Evolutionary conservation across 1,284 basidiomycete species (phyloP).

Genomic region (Fomitopsis schrenkii): DNA sequence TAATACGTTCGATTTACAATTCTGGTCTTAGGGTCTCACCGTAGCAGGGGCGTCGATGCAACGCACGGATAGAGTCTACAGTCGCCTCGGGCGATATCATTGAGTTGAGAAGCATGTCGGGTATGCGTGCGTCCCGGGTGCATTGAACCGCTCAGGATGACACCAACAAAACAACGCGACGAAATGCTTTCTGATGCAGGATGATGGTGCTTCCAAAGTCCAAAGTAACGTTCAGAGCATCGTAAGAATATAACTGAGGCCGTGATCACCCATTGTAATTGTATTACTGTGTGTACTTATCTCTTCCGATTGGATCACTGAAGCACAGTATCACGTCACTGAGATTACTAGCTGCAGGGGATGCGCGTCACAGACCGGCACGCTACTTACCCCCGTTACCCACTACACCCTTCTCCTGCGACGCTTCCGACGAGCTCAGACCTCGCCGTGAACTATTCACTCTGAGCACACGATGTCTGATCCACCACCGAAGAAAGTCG

Average conservation of each 20-base stretch:
- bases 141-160: no score
- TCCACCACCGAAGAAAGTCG: conserved; percentile 53
- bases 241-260: no score
- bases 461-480: conserved; percentile 18
- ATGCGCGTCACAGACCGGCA: background rate
- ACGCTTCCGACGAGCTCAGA: conserved; percentile 3
- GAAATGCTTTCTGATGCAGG: background rate
- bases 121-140: no score
- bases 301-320: background rate
- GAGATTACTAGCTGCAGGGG: background rate
- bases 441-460: background rate
- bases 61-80: no score
- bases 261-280: no score
- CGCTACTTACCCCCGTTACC: background rate
- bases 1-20: background rate
- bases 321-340: background rate
- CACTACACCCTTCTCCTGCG: background rate
- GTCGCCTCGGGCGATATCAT: no score
- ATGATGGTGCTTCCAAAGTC: no score
- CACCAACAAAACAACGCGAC: background rate
- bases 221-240: no score
- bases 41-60: no score
- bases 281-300: background rate
- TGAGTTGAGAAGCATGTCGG: no score
- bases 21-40: no score